Percentiles rank a stretch among this genome's conserved stretches.
Evolutionary conservation across 2,329 filamentous ascomycete species (phyloP).

Genomic region (Penicillium sp.): DNA sequence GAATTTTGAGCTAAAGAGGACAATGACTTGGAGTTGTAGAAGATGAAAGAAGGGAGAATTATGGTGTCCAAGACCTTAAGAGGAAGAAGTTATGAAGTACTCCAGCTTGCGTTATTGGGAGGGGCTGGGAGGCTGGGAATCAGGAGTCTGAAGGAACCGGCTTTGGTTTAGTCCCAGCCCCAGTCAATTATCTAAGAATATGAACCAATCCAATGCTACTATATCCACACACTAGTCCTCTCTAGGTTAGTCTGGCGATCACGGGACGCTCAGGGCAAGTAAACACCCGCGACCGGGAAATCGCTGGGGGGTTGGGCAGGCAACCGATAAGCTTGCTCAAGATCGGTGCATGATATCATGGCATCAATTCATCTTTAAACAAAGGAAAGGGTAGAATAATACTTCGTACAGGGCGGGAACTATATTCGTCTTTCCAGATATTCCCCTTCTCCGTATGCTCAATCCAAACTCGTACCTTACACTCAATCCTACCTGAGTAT

Average conservation of each 20-base stretch:
- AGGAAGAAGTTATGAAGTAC: slow-evolving; percentile 17
- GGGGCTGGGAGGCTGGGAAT: slow-evolving; percentile 30
- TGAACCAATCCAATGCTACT: slow-evolving; percentile 11
- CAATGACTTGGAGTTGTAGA: slow-evolving; percentile 2
- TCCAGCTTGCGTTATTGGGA: slow-evolving; percentile 9
- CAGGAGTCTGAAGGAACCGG: slow-evolving; percentile 15
- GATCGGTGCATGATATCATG: slow-evolving; percentile 1
- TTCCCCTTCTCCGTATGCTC: too few relatives aligned
- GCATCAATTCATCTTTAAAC: too few relatives aligned
- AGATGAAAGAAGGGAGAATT: slow-evolving; percentile 14
- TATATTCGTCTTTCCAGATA: too few relatives aligned
- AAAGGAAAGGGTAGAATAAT: too few relatives aligned
- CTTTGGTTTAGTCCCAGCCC: slow-evolving; percentile 19
- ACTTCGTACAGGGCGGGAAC: too few relatives aligned
- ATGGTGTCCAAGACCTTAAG: slow-evolving; percentile 20
- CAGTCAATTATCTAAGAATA: slow-evolving; percentile 16
- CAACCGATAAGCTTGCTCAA: slow-evolving; percentile 23
- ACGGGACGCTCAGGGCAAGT: slow-evolving; percentile 25
- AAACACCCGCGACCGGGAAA: slow-evolving; percentile 23
- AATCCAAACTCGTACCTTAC: too few relatives aligned
- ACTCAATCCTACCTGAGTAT: too few relatives aligned
- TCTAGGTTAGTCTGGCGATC: slow-evolving; percentile 19
- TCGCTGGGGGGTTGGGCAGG: slow-evolving; percentile 21
- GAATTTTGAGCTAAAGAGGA: neutral
- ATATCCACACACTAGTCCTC: neutral